Conservation (phyloP, 139 green algal genomes). For the Closterium sp. region DNA sequence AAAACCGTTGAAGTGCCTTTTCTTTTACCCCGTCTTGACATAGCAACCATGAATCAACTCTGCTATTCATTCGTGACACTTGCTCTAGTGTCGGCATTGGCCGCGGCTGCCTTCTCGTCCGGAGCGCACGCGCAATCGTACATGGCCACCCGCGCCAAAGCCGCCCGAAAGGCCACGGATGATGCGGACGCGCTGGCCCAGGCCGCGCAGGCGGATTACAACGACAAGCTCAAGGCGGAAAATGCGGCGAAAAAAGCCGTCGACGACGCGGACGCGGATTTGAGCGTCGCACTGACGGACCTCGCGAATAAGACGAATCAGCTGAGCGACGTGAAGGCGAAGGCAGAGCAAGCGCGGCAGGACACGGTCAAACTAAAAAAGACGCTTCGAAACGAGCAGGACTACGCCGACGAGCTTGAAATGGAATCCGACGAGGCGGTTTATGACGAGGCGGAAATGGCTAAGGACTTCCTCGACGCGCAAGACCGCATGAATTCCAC, state of each 20-base stretch:
- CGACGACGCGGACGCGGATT: neutral
- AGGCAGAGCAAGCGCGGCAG: neutral
- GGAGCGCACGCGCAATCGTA: neutral
- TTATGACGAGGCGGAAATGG: neutral
- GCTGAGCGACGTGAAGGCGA: neutral
- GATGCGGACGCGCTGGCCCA: neutral
- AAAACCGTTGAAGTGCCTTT: too few species aligned
- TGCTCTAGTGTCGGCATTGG: neutral
- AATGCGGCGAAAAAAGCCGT: neutral
- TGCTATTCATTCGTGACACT: neutral
- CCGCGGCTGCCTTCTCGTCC: neutral
- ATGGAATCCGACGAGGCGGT: neutral
- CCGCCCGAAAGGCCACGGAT: neutral
- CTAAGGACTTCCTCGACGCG: neutral
- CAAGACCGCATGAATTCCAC: neutral
- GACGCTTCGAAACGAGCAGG: neutral
- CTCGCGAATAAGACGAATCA: neutral
- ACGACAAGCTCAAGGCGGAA: neutral
- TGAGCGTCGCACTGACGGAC: neutral
- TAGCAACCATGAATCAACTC: neutral
- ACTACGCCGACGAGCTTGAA: neutral
- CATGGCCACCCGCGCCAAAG: neutral
- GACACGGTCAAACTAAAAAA: neutral
- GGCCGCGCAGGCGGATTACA: neutral
- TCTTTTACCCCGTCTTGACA: too few species aligned